Conservation (phyloP, 2,329 filamentous ascomycete species). For the Elsinoe necatrix region DNA sequence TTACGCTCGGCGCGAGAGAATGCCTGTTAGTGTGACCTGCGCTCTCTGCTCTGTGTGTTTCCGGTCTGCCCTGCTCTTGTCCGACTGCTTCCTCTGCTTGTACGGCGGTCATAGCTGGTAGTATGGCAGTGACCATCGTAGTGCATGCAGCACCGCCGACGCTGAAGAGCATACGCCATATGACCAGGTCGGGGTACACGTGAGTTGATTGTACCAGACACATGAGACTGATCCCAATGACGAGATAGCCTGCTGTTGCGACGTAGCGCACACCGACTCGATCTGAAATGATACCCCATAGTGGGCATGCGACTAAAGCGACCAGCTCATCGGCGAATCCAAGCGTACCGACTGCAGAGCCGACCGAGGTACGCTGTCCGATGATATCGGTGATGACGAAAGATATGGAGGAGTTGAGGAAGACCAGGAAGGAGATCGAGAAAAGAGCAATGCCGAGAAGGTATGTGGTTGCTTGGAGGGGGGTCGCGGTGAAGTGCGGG, state of each 20-base stretch:
- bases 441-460: constrained; percentile 75
- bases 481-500: constrained; percentile 45
- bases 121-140: constrained; percentile 94
- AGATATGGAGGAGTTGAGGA: constrained; percentile 74
- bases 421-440: constrained; percentile 82
- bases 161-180: constrained; percentile 81
- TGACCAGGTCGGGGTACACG: constrained; percentile 78
- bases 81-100: constrained; percentile 17
- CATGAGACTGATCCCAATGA: constrained; percentile 69
- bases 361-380: constrained; percentile 62
- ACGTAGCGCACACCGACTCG: constrained; percentile 60
- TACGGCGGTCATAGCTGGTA: constrained; percentile 58
- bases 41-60: constrained; percentile 22
- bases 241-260: constrained; percentile 64
- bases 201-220: constrained; percentile 78
- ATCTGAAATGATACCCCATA: constrained; percentile 72
- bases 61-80: constrained; percentile 25
- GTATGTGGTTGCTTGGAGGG: constrained; percentile 57
- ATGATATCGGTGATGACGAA: constrained; percentile 81
- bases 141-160: constrained; percentile 76
- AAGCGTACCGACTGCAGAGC: constrained; percentile 73
- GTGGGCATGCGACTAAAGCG: constrained; percentile 68
- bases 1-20: constrained; percentile 58
- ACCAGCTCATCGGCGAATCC: constrained; percentile 80
- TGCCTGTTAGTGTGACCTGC: constrained; percentile 31